Percentiles rank a stretch among this genome's conserved stretches.
Conservation (phyloP, 352 stramenopile genomes). For the Phytopythium delawarense region DNA sequence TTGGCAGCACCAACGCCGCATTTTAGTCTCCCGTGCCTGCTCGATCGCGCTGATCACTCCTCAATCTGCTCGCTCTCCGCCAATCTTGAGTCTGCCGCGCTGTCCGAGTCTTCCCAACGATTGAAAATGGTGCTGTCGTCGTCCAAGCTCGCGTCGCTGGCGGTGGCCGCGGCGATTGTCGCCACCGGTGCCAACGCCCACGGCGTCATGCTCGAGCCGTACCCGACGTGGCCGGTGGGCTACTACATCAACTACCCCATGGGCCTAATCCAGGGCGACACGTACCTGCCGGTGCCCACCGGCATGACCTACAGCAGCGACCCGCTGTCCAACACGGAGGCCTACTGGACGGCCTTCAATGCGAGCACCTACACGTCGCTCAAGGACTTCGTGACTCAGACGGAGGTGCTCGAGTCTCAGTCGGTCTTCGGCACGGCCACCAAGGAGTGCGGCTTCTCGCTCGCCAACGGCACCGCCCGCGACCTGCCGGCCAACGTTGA, state of each 20-base stretch:
- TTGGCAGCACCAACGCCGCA: not conserved
- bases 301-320: conserved; percentile 30
- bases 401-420: conserved; percentile 16
- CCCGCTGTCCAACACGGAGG: conserved; percentile 20
- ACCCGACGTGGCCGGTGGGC: conserved; percentile 30
- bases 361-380: conserved; percentile 28
- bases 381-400: conserved; percentile 20
- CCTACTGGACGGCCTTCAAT: conserved; percentile 25
- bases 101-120: no score
- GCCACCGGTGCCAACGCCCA: conserved; percentile 13
- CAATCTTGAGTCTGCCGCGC: not conserved
- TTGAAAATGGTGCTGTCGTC: conserved; percentile 3
- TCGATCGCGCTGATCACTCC: not conserved
- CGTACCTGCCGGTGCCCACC: conserved; percentile 24
- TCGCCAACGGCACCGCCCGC: conserved; percentile 25
- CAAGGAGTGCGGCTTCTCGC: conserved; percentile 27
- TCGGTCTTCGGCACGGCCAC: conserved; percentile 23
- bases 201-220: conserved; percentile 28
- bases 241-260: conserved; percentile 26
- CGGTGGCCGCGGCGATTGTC: conserved; percentile 6
- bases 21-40: not conserved
- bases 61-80: not conserved
- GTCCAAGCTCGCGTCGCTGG: conserved; percentile 4
- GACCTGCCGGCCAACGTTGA: conserved; percentile 24
- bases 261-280: conserved; percentile 32